Base-by-base conservation (phyloP, 2,329 filamentous ascomycete species). In the Cladosporium colombiae region DNA sequence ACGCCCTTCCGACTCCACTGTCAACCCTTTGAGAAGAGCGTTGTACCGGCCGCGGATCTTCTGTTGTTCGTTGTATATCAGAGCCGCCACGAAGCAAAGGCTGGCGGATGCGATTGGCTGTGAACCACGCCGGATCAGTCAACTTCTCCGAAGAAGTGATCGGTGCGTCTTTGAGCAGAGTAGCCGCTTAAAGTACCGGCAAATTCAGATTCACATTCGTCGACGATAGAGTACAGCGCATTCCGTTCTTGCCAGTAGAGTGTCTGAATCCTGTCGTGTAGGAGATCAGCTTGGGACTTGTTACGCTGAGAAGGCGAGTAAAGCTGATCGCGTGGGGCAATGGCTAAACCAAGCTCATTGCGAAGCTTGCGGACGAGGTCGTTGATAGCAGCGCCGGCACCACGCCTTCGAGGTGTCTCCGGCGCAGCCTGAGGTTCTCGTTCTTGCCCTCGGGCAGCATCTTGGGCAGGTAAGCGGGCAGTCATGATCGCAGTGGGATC, bases 341-440 rank as follows among this genome's bases (percentile, higher is more conserved):
- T 65, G 3, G 40, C 52, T 13, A 64, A 40, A 13, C 40, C 52
- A 18, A 65, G 18, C 27, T 58, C 53, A 18, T 65, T 31, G 16
- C 55, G 40, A 29, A 65, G 46, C n/a, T 65, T 4, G 2, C 16
- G 44, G n/a, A 65, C 16, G 8, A 35, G 21, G 8, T 31, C 16
- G 21, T 59, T 10, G 31, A 63, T 21, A 7, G 7, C 1, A 55
- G 18, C 52, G 11, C 27, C 27, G 18, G 11, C 52, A 3, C 29
- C 52, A 33, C 1, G 27, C 52, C 23, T 55, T 31, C 52, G 52
- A 21, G 52, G 52, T 18, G 52, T 55, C 18, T 3, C 2, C 2
- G 52, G 52, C 18, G 52, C 50, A 1, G 40, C 40, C 7, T 7
- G 40, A 44, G 40, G 40, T 44, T 21, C 40, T n/a, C 40, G 40